Percentiles rank a stretch among this genome's conserved stretches.
phyloP scores from a whole-genome alignment of 2,329 filamentous ascomycete genomes.

The Geosmithia morbida region DNA sequence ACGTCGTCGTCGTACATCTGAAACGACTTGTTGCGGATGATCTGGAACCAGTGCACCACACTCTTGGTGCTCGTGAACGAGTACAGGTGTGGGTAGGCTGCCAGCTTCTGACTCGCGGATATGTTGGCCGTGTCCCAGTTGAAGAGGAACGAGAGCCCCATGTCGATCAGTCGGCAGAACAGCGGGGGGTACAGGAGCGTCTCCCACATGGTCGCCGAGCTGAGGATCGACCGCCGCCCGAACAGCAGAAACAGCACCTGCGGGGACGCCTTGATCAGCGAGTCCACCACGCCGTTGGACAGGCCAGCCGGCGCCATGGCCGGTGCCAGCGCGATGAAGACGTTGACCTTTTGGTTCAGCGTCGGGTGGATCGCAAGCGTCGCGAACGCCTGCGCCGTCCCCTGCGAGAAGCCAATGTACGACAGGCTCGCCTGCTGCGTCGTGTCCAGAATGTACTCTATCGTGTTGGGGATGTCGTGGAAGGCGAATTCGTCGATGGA shows the following conservation, averaged over 20 bases:
- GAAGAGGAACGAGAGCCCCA: constrained; percentile 70
- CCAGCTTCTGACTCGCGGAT: constrained; percentile 73
- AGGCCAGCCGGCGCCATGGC: constrained; percentile 93
- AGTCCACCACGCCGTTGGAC: constrained; percentile 80
- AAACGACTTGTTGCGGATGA: constrained; percentile 90
- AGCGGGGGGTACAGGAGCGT: constrained; percentile 88
- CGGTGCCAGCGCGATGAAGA: constrained; percentile 90
- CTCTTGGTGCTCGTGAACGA: constrained; percentile 95
- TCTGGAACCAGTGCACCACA: constrained; percentile 98
- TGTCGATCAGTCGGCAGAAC: constrained; percentile 78
- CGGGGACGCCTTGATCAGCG: constrained; percentile 84
- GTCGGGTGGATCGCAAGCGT: constrained; percentile 82
- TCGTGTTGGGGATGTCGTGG: constrained; percentile 90
- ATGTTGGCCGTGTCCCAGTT: constrained; percentile 84
- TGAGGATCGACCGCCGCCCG: constrained; percentile 78
- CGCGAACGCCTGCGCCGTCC: constrained; percentile 92
- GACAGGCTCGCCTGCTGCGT: constrained; percentile 75
- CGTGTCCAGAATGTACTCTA: constrained; percentile 76
- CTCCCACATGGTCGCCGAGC: constrained; percentile 94
- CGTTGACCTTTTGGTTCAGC: constrained; percentile 83
- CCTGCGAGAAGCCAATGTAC: constrained; percentile 95
- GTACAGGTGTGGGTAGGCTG: constrained; percentile 89
- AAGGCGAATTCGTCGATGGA: constrained; percentile 98
- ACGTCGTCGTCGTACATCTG: constrained; percentile 98
- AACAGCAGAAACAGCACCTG: constrained; percentile 88